Evolutionary conservation across 129 eudicot genomes (phyloP).

Genomic region (Pseudognaphalium luteoalbum): DNA sequence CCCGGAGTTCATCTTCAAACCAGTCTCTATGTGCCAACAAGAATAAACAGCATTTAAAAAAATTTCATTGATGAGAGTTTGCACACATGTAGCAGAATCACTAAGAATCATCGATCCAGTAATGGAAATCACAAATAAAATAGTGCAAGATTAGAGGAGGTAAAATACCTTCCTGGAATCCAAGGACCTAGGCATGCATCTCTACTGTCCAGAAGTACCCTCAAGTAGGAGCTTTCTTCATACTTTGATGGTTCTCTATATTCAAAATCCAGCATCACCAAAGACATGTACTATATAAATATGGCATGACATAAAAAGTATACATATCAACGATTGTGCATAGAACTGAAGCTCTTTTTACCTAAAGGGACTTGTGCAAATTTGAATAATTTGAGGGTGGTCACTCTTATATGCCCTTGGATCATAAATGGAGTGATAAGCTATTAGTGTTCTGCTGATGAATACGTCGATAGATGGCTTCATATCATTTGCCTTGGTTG

Average conservation of each 20-base stretch:
- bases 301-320: slow-evolving; percentile 11
- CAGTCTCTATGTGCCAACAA: slow-evolving; percentile 61
- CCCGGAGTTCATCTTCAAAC: slow-evolving; percentile 99
- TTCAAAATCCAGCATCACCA: slow-evolving; percentile 25
- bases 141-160: slow-evolving; percentile 16
- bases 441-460: slow-evolving; percentile 57
- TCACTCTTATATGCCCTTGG: slow-evolving; percentile 76
- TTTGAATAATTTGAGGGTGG: slow-evolving; percentile 73
- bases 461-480: slow-evolving; percentile 62
- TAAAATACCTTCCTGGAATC: slow-evolving; percentile 89
- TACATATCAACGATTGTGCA: slow-evolving; percentile 7
- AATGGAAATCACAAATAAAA: slow-evolving; percentile 2
- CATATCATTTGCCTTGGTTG: slow-evolving; percentile 49
- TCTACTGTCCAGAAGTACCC: slow-evolving; percentile 86
- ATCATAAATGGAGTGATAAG: slow-evolving; percentile 81
- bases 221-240: slow-evolving; percentile 94
- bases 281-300: slow-evolving; percentile 19
- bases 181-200: slow-evolving; percentile 99
- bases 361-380: slow-evolving; percentile 92
- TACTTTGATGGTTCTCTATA: slow-evolving; percentile 65
- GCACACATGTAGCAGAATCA: slow-evolving; percentile 14
- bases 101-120: not conserved
- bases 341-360: slow-evolving; percentile 32
- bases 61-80: not conserved
- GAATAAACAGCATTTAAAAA: slow-evolving; percentile 5